Evolutionary conservation across 192 early-diverging fungal genomes (phyloP).

Genomic region (Backusella tarrabulga): DNA sequence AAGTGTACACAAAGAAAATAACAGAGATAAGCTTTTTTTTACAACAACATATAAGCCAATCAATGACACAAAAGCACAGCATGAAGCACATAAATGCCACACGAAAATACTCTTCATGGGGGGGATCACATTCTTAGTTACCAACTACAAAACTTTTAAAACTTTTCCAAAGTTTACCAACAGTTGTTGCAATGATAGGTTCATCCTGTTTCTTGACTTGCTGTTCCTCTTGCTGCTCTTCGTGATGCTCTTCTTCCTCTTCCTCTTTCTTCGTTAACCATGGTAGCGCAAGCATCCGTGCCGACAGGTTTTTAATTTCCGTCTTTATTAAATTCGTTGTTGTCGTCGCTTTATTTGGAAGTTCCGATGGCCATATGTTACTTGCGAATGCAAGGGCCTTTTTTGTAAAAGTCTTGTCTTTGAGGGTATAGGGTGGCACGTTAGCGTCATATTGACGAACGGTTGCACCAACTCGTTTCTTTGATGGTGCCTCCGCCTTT

Average conservation of each 20-base stretch:
- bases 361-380: neutral
- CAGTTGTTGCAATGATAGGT: neutral
- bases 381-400: neutral
- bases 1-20: neutral
- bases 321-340: constrained; percentile 2
- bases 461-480: constrained; percentile 1
- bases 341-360: neutral
- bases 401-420: neutral
- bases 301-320: constrained; percentile 1
- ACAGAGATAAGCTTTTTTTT: too few species aligned
- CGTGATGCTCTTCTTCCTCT: neutral
- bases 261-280: neutral
- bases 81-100: neutral
- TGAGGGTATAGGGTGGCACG: neutral
- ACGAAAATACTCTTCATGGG: neutral
- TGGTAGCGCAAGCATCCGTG: neutral
- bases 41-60: neutral
- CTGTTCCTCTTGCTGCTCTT: neutral
- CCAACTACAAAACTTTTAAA: neutral
- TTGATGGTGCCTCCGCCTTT: neutral
- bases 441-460: neutral
- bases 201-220: neutral
- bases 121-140: neutral
- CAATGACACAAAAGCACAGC: neutral
- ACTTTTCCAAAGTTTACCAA: neutral